phyloP scores from a whole-genome alignment of 2,329 filamentous ascomycete species.

The Colletotrichum orbiculare region DNA sequence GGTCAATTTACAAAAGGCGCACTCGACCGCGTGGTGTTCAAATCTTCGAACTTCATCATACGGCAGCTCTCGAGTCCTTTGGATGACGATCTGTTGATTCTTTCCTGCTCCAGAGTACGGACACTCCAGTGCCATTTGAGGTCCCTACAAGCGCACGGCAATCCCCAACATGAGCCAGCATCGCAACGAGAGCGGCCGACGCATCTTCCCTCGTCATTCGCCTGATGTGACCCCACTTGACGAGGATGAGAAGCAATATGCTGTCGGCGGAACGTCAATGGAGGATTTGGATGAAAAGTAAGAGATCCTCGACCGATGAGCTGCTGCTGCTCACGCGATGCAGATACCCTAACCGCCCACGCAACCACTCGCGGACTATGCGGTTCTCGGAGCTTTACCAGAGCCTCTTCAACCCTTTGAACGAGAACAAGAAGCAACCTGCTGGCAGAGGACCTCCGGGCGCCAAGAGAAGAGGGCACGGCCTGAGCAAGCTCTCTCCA shows the following conservation, averaged over 20 bases:
- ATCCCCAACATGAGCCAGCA: constrained; percentile 48
- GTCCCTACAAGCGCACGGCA: not conserved
- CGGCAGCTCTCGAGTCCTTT: no score
- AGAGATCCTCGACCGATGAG: constrained; percentile 2
- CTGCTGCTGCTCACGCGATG: constrained; percentile 28
- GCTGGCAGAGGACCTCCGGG: constrained; percentile 64
- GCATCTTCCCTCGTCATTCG: constrained; percentile 35
- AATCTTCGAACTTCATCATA: no score
- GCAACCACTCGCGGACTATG: constrained; percentile 82
- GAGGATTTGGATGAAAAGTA: constrained; percentile 60
- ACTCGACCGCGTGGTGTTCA: no score
- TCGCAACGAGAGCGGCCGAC: constrained; percentile 29
- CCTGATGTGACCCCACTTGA: constrained; percentile 55
- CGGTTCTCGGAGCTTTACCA: constrained; percentile 84
- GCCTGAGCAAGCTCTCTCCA: constrained; percentile 69
- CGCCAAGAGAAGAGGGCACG: constrained; percentile 69
- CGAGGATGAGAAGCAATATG: constrained; percentile 66
- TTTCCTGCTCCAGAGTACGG: no score
- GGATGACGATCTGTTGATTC: no score
- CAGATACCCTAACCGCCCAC: constrained; percentile 85
- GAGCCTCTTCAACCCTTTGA: constrained; percentile 83
- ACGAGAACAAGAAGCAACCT: constrained; percentile 82
- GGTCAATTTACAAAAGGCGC: no score
- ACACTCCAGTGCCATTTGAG: no score
- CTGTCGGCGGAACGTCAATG: constrained; percentile 48